Evolutionary conservation across 495 filamentous ascomycete genomes (phyloP), one percentile per base, ranked within the genome.

Genomic region (Neurospora sp.): DNA sequence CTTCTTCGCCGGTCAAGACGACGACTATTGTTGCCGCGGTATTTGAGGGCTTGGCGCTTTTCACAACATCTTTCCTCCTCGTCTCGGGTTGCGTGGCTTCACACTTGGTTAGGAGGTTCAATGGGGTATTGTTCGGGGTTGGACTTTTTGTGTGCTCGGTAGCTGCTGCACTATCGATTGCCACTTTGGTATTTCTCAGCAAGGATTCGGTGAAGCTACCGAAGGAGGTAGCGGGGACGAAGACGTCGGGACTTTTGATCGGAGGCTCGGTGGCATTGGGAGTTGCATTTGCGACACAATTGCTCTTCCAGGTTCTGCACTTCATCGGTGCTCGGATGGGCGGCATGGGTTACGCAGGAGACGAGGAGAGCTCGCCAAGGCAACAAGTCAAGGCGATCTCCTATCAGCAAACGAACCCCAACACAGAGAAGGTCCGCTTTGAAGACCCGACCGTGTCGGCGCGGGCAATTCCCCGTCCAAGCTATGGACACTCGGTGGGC

Each of bases 301-400:
- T 85, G 0, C 69, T 80, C 53, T 85, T 85, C 61, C 73, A 81
- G 48, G 78, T 84, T 14, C 74, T 80, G 53, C 79, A 82, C 73
- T 82, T 84, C 53, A 70, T 84, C 39, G 38, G 71, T 35, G 74
- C 74, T 40, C 77, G 82, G 37, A 44, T 76, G 1, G 75, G 75
- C 12, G 78, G 75, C 59, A 71, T 77, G 18, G 71, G 75, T 44
- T 75, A 81, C 41, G 78, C 78, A 1, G 81, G 80, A 7, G 79
- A 81, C 18, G 81, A 80, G 38, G 68, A 42, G 44, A 74, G 71
- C 68, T 76, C 75, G 40, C 71, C 75, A 48, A 73, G 75, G 14
- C 74, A 76, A n/a, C 79, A 75, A 20, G 76, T 86, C 68, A 86
- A 86, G 73, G 79, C 85, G 35, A 81, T 85, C 27, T 80, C 81